These are phyloP conservation scores for Cajanus cajan DNA, from an alignment of 306 rosid species.

Conservation along the genomic window DNA sequence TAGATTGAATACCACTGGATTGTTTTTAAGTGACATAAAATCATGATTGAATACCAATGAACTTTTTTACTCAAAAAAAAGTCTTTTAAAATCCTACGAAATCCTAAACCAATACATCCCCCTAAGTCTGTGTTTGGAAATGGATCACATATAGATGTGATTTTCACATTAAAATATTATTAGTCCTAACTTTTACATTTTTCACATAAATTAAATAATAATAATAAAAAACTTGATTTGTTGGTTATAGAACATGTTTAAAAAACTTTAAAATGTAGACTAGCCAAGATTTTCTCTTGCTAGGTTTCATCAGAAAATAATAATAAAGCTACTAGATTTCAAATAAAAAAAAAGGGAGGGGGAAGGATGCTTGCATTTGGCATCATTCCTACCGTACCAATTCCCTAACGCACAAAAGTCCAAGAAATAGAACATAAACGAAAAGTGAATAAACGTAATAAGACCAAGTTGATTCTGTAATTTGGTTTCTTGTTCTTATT, in stretches of 20 bases:
- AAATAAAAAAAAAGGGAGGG: not conserved
- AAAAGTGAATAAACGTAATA: slow-evolving; percentile 32
- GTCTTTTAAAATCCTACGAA: too few relatives aligned
- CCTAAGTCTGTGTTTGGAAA: too few relatives aligned
- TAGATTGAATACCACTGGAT: too few relatives aligned
- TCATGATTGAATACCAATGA: too few relatives aligned
- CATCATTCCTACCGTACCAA: slow-evolving; percentile 3
- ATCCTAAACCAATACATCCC: too few relatives aligned
- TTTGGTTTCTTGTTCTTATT: slow-evolving; percentile 57
- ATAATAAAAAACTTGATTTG: too few relatives aligned
- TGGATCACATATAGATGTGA: too few relatives aligned
- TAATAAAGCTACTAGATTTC: not conserved
- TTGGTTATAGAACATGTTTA: not conserved
- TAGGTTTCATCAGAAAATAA: slow-evolving; percentile 2
- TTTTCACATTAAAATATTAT: too few relatives aligned
- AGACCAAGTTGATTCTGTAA: slow-evolving; percentile 52
- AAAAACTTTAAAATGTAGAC: not conserved
- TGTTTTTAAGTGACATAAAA: too few relatives aligned
- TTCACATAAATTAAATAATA: too few relatives aligned
- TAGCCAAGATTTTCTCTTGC: not conserved
- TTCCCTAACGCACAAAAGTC: slow-evolving; percentile 36
- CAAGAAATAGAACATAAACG: slow-evolving; percentile 49
- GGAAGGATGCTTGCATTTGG: slow-evolving; percentile 30
- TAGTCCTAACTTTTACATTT: too few relatives aligned
- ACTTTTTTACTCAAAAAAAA: too few relatives aligned